Conservation (phyloP, 129 eudicot genomes). For the Arctium lappa region DNA sequence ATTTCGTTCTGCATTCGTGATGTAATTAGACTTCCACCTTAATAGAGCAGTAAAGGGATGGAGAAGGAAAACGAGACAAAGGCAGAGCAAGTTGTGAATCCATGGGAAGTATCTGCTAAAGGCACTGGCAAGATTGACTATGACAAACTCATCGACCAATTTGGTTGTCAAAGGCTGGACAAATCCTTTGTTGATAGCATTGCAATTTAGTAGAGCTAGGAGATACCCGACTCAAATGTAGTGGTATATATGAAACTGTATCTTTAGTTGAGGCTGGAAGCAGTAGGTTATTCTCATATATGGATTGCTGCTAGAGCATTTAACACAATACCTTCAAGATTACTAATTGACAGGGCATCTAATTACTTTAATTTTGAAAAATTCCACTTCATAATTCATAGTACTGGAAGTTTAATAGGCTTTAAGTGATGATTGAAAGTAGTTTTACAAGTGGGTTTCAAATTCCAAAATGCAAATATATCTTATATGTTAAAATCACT, state of each 20-base stretch:
- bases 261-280: too few relatives aligned
- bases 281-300: too few relatives aligned
- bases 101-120: constrained; percentile 76
- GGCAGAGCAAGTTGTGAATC: constrained; percentile 63
- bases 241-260: neutral
- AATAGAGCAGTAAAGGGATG: constrained; percentile 2
- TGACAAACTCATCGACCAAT: constrained; percentile 75
- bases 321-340: neutral
- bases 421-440: neutral
- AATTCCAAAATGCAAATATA: neutral
- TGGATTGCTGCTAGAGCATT: neutral
- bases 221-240: constrained; percentile 5
- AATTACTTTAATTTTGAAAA: neutral
- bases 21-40: neutral
- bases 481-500: neutral
- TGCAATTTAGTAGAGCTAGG: neutral
- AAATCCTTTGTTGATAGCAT: constrained; percentile 48
- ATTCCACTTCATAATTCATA: neutral
- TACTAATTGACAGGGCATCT: neutral
- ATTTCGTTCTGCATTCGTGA: neutral
- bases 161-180: constrained; percentile 88
- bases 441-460: neutral
- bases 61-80: constrained; percentile 1
- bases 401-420: neutral
- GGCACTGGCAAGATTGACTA: constrained; percentile 67